phyloP scores from a whole-genome alignment of 345 rosid genomes.

The Arabidopsis arenosa region DNA sequence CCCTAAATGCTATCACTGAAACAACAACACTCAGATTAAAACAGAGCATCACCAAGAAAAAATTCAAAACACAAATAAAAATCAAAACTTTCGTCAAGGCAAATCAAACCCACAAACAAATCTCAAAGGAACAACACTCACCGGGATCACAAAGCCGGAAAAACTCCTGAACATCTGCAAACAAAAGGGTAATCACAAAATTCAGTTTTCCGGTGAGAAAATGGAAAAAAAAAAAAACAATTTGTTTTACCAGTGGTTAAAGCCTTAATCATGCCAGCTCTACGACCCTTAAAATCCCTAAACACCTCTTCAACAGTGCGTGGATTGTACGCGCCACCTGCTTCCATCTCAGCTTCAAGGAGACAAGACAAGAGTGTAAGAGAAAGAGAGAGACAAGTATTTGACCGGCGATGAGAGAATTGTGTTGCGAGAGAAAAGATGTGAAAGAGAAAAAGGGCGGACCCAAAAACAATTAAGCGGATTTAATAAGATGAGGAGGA shows the following conservation, averaged over 20 bases:
- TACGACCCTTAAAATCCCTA: constrained; percentile 74
- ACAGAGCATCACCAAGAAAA: not conserved
- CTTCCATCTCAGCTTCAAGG: constrained; percentile 52
- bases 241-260: constrained; percentile 59
- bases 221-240: not conserved
- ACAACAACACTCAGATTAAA: constrained; percentile 16
- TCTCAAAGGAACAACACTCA: constrained; percentile 41
- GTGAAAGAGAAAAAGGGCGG: constrained; percentile 31
- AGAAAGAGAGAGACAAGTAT: constrained; percentile 42
- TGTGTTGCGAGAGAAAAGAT: constrained; percentile 19
- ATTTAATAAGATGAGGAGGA: constrained; percentile 51
- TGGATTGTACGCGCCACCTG: constrained; percentile 61
- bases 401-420: constrained; percentile 43
- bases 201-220: constrained; percentile 1
- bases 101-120: constrained; percentile 30
- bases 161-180: constrained; percentile 73
- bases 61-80: not conserved
- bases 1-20: constrained; percentile 28
- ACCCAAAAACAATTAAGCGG: constrained; percentile 50
- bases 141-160: constrained; percentile 82
- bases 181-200: constrained; percentile 1
- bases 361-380: constrained; percentile 37
- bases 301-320: constrained; percentile 80
- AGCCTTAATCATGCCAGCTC: constrained; percentile 75
- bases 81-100: not conserved